Evolutionary conservation across 306 rosid species (phyloP).

Genomic region (Myrica gale): DNA sequence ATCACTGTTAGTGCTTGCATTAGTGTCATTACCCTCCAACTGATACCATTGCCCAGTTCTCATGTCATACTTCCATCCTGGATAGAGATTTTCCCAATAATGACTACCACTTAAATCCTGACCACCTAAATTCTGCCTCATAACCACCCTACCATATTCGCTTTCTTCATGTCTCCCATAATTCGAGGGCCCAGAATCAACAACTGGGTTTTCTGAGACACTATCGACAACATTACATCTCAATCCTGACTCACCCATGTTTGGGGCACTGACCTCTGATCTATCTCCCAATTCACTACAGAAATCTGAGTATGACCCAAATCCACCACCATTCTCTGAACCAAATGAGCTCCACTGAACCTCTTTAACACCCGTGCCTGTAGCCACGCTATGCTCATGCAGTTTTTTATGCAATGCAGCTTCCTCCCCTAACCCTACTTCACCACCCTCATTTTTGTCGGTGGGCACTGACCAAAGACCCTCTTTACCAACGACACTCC

Average conservation of each 20-base stretch:
- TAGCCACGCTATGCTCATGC: conserved; percentile 24
- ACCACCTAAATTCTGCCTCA: conserved; percentile 32
- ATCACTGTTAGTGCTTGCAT: conserved; percentile 1
- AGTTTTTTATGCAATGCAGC: conserved; percentile 11
- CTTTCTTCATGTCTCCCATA: conserved; percentile 41
- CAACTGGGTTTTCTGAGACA: conserved; percentile 20
- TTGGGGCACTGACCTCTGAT: conserved; percentile 31
- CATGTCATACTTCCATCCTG: conserved; percentile 79
- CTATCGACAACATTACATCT: conserved; percentile 25
- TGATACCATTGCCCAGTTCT: conserved; percentile 74
- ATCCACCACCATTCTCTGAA: conserved; percentile 42
- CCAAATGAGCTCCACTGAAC: conserved; percentile 76
- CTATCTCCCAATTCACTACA: conserved; percentile 59
- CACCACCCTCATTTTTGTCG: conserved; percentile 14
- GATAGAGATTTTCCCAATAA: conserved; percentile 71
- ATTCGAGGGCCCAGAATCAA: conserved; percentile 6
- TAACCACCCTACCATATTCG: conserved; percentile 41
- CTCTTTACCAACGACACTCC: neutral
- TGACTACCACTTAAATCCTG: conserved; percentile 56
- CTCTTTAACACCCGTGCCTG: conserved; percentile 50
- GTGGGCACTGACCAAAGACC: neutral
- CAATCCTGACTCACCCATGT: conserved; percentile 24
- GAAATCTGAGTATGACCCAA: conserved; percentile 72
- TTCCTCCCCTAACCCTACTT: conserved; percentile 36
- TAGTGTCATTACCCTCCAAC: conserved; percentile 41